These are phyloP conservation scores for Starmerella sp. DNA, from an alignment of 805 yeast genomes.

Conservation along the genomic window DNA sequence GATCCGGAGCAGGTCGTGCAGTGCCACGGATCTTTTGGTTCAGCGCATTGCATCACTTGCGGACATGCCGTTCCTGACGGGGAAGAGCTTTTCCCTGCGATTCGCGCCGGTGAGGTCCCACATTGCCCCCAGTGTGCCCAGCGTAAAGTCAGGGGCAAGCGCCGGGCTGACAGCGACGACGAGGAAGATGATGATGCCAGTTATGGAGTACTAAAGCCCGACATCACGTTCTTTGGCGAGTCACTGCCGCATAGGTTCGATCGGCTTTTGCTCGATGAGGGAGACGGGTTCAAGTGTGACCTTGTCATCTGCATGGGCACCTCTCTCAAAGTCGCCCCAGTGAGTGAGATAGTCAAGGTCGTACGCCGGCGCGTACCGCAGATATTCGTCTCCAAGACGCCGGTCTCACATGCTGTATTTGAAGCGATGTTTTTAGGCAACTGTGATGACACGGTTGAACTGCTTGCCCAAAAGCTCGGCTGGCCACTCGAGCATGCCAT, in stretches of 20 bases:
- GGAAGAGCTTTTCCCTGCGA: slow-evolving; percentile 46
- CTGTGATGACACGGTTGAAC: slow-evolving; percentile 73
- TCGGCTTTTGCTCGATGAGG: slow-evolving; percentile 32
- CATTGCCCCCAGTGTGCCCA: slow-evolving; percentile 53
- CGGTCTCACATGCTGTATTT: slow-evolving; percentile 63
- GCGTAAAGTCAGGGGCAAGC: slow-evolving; percentile 1
- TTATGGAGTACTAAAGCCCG: slow-evolving; percentile 85
- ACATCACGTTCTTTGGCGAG: slow-evolving; percentile 86
- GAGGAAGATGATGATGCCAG: slow-evolving; percentile 27
- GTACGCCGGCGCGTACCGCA: slow-evolving; percentile 70
- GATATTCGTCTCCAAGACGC: slow-evolving; percentile 65
- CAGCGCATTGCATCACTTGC: slow-evolving; percentile 76
- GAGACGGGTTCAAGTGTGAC: slow-evolving; percentile 62
- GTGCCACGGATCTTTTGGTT: slow-evolving; percentile 88
- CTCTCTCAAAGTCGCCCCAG: slow-evolving; percentile 85
- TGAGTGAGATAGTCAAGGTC: slow-evolving; percentile 71
- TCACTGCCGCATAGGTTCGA: slow-evolving; percentile 63
- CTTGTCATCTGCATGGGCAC: slow-evolving; percentile 79
- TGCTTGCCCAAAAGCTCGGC: slow-evolving; percentile 43
- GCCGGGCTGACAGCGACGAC: slow-evolving; percentile 12
- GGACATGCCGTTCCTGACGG: slow-evolving; percentile 51
- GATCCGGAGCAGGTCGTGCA: slow-evolving; percentile 57
- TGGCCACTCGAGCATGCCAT: slow-evolving; percentile 54
- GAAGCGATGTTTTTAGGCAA: slow-evolving; percentile 67
- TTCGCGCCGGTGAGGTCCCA: slow-evolving; percentile 51